Conservation (phyloP, 192 early-diverging fungal species). For the Nowakowskiella sp. region DNA sequence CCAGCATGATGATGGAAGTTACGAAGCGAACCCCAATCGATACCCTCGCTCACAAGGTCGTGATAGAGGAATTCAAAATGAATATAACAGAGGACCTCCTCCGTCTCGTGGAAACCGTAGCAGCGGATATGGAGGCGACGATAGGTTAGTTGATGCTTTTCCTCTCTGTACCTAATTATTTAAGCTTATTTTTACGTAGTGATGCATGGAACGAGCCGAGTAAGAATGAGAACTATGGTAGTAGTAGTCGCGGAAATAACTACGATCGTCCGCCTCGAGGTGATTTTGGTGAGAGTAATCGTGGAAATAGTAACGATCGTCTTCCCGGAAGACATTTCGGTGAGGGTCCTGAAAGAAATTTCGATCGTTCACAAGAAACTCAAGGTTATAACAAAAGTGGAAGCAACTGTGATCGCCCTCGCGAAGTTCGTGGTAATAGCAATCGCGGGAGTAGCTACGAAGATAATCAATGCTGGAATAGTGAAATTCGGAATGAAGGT, state of each 20-base stretch:
- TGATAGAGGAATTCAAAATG: background rate
- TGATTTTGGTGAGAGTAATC: too few relatives aligned
- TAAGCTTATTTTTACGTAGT: background rate
- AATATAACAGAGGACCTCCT: slow-evolving; percentile 9
- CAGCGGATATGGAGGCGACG: slow-evolving; percentile 1
- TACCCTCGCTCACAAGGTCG: background rate
- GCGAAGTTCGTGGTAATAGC: too few relatives aligned
- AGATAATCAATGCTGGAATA: background rate
- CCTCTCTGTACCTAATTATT: background rate
- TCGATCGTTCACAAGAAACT: too few relatives aligned
- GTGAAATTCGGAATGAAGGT: background rate
- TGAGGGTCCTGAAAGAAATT: too few relatives aligned
- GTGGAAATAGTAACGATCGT: too few relatives aligned
- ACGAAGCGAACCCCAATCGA: background rate
- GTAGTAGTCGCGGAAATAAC: background rate
- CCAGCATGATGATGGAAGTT: slow-evolving; percentile 1
- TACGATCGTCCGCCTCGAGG: background rate
- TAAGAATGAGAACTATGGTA: background rate
- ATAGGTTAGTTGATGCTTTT: background rate
- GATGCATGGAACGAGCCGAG: background rate
- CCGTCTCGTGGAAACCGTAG: background rate
- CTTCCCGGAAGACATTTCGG: too few relatives aligned
- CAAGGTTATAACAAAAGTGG: too few relatives aligned
- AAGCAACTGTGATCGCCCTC: too few relatives aligned
- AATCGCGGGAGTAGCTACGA: too few relatives aligned